Conservation (phyloP, 108 stramenopile species). For the Seminavis robusta region DNA sequence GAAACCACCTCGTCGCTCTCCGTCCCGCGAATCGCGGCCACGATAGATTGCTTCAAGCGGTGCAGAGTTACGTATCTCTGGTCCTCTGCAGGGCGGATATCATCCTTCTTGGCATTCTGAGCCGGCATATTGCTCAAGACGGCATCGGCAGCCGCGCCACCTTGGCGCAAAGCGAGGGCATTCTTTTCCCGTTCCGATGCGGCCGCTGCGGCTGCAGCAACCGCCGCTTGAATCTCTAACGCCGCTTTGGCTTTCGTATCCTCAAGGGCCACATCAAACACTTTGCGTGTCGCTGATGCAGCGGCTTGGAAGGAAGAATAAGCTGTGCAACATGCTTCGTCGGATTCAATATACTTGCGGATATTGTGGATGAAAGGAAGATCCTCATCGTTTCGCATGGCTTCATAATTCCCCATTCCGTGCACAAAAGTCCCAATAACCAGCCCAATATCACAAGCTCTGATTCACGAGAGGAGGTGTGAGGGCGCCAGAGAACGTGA, state of each 20-base stretch:
- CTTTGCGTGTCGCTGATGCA: constrained; percentile 41
- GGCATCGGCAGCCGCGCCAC: constrained; percentile 36
- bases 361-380: constrained; percentile 62
- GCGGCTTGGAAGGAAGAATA: constrained; percentile 45
- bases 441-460: constrained; percentile 74
- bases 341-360: constrained; percentile 36
- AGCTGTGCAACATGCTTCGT: constrained; percentile 46
- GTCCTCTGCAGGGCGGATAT: constrained; percentile 30
- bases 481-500: no score
- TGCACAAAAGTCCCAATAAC: constrained; percentile 81
- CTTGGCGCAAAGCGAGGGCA: constrained; percentile 36
- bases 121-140: constrained; percentile 29
- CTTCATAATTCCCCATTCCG: constrained; percentile 80
- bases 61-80: constrained; percentile 34
- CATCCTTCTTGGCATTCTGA: constrained; percentile 29
- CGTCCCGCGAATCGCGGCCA: not conserved
- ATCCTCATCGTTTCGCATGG: constrained; percentile 74
- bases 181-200: constrained; percentile 33
- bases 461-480: no score
- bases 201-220: constrained; percentile 75
- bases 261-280: constrained; percentile 71
- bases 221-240: constrained; percentile 67
- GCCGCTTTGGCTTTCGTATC: constrained; percentile 66
- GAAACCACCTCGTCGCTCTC: not conserved
- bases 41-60: constrained; percentile 13